Conservation (phyloP, 208 protist genomes). For the Trypanosoma caninum region DNA sequence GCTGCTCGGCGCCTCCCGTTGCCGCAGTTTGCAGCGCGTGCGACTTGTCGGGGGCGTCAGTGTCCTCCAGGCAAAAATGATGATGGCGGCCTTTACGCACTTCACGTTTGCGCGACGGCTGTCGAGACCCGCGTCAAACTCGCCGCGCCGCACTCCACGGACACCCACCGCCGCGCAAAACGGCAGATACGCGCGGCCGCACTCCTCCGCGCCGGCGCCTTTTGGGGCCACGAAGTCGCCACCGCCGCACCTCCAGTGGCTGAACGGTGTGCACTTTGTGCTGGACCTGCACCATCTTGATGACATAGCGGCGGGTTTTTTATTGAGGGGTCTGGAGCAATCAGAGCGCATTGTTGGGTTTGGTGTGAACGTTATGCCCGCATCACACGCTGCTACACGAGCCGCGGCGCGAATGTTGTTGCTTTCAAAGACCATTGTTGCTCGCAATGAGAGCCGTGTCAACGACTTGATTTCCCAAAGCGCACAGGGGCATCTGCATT, state of each 20-base stretch:
- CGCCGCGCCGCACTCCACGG: neutral
- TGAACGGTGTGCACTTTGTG: conserved; percentile 23
- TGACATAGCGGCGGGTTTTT: conserved; percentile 24
- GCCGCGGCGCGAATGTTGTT: conserved; percentile 11
- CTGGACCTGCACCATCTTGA: conserved; percentile 28
- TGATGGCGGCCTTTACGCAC: conserved; percentile 41
- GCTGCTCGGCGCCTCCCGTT: conserved; percentile 39
- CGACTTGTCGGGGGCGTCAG: conserved; percentile 45
- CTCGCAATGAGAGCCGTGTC: conserved; percentile 14
- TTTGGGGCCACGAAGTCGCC: neutral
- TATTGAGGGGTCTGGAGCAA: conserved; percentile 21
- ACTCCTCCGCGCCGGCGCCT: neutral
- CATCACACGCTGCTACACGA: conserved; percentile 14
- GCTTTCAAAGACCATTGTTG: conserved; percentile 10
- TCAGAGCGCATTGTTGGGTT: conserved; percentile 27
- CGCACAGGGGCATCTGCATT: neutral
- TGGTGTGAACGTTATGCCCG: conserved; percentile 13
- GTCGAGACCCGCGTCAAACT: neutral
- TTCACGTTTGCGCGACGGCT: conserved; percentile 24
- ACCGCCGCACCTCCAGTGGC: neutral
- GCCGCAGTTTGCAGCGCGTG: conserved; percentile 34
- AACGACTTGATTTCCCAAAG: conserved; percentile 1
- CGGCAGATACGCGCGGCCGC: neutral
- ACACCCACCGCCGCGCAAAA: neutral
- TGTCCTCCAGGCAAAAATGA: conserved; percentile 42